A percentile compares a stretch with the other conserved stretches of the same genome.
These are phyloP conservation scores for Pseudopithomyces chartarum DNA, from an alignment of 2,329 filamentous ascomycete genomes.

Conservation along the genomic window DNA sequence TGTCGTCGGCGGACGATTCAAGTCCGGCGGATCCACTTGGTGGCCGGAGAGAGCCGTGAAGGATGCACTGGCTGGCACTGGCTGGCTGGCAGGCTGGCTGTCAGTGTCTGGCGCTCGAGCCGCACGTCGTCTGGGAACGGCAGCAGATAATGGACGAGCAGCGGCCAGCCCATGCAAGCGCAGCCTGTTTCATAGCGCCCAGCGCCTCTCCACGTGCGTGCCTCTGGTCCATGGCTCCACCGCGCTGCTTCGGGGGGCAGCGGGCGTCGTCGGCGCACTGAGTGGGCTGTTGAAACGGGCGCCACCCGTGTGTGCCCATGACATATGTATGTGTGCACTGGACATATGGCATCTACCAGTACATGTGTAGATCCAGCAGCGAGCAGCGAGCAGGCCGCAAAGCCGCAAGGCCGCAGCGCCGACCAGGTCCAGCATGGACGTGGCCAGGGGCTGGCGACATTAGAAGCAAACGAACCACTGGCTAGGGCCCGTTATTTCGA, in stretches of 20 bases:
- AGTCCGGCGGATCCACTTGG: slow-evolving; percentile 4
- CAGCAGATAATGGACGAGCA: not conserved
- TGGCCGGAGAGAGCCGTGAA: slow-evolving; percentile 1
- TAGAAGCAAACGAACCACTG: slow-evolving; percentile 10
- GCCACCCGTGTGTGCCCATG: not conserved
- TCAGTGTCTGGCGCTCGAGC: not conserved
- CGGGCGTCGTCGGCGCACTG: not conserved
- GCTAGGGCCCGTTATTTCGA: slow-evolving; percentile 14
- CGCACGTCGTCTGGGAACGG: not conserved
- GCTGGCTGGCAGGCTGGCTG: too few species aligned
- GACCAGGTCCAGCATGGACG: not conserved
- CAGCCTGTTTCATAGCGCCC: slow-evolving; percentile 3
- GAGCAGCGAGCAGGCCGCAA: too few species aligned
- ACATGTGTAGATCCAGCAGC: too few species aligned
- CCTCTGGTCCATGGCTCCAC: not conserved
- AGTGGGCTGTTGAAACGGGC: not conserved
- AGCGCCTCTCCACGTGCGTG: not conserved
- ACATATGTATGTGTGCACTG: too few species aligned
- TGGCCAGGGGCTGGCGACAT: not conserved
- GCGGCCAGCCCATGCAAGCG: not conserved
- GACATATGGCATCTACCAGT: too few species aligned
- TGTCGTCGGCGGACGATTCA: not conserved
- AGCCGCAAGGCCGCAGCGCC: not conserved
- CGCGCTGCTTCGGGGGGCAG: not conserved
- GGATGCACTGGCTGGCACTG: too few species aligned